Evolutionary conservation across 345 rosid species (phyloP).

Genomic region (Dipteronia dyeriana): DNA sequence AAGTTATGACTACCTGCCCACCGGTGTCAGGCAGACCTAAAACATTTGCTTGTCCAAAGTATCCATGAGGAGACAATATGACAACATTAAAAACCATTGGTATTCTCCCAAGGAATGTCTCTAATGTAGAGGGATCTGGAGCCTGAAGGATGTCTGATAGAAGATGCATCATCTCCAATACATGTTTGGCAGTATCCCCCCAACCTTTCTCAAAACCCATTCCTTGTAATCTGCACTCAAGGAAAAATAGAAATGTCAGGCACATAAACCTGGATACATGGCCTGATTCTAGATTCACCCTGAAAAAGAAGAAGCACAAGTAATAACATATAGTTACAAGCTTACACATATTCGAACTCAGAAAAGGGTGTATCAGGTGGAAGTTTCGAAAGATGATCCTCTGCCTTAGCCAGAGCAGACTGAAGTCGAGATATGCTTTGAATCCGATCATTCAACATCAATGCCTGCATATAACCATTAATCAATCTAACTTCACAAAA

Average conservation of each 20-base stretch:
- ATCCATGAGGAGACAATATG: constrained; percentile 95
- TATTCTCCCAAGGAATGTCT: constrained; percentile 89
- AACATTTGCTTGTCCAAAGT: constrained; percentile 99
- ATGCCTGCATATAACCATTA: constrained; percentile 42
- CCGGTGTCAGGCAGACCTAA: constrained; percentile 99
- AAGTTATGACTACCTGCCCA: constrained; percentile 66
- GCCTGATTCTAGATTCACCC: neutral
- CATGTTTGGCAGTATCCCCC: constrained; percentile 91
- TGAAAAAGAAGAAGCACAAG: neutral
- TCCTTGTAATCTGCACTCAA: constrained; percentile 64
- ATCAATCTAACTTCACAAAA: constrained; percentile 16
- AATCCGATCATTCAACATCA: constrained; percentile 95
- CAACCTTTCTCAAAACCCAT: constrained; percentile 99
- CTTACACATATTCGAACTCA: constrained; percentile 74
- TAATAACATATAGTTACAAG: neutral
- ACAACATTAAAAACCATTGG: constrained; percentile 98
- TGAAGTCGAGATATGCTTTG: constrained; percentile 67
- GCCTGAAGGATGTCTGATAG: constrained; percentile 94
- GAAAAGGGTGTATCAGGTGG: constrained; percentile 63
- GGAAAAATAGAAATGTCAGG: constrained; percentile 1
- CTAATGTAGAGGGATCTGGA: constrained; percentile 90
- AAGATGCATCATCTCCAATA: constrained; percentile 77
- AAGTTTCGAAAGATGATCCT: constrained; percentile 78
- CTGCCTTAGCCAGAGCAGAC: constrained; percentile 73
- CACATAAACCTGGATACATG: neutral